Percentiles rank a stretch among this genome's conserved stretches.
Evolutionary conservation across 2,329 filamentous ascomycete genomes (phyloP).

Genomic region (Diaporthe sp.): DNA sequence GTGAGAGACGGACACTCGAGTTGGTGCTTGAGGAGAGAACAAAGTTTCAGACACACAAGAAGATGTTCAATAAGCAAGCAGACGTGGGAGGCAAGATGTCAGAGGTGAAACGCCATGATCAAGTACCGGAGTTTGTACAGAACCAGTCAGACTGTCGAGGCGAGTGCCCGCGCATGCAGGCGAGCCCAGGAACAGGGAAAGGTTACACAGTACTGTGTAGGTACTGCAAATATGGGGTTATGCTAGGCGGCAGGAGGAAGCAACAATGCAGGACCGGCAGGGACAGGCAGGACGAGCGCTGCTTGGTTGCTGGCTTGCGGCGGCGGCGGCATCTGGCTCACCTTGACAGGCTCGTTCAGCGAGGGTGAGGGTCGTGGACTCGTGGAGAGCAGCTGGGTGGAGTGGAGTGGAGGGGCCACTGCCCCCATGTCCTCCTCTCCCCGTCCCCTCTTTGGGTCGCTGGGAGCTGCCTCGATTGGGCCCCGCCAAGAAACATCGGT

Average conservation of each 20-base stretch:
- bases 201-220: too few relatives aligned
- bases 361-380: constrained; percentile 6
- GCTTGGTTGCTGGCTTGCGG: constrained; percentile 9
- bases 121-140: constrained; percentile 27
- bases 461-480: constrained; percentile 17
- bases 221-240: constrained; percentile 2
- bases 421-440: constrained; percentile 6
- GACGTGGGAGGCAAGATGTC: constrained; percentile 24
- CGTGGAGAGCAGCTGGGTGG: constrained; percentile 9
- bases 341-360: constrained; percentile 17
- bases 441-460: constrained; percentile 17
- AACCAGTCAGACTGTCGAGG: constrained; percentile 32
- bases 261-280: constrained; percentile 1
- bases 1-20: constrained; percentile 8
- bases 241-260: constrained; percentile 18
- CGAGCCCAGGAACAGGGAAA: constrained; percentile 18
- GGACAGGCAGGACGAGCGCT: constrained; percentile 1
- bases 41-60: constrained; percentile 31
- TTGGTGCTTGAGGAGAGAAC: constrained; percentile 4
- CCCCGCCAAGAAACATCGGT: constrained; percentile 27
- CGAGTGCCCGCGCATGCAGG: constrained; percentile 24
- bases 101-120: constrained; percentile 33
- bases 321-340: constrained; percentile 25
- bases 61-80: constrained; percentile 23
- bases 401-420: constrained; percentile 17